Conservation (phyloP, 495 filamentous ascomycete species). For the Penicillium psychrofluorescens region DNA sequence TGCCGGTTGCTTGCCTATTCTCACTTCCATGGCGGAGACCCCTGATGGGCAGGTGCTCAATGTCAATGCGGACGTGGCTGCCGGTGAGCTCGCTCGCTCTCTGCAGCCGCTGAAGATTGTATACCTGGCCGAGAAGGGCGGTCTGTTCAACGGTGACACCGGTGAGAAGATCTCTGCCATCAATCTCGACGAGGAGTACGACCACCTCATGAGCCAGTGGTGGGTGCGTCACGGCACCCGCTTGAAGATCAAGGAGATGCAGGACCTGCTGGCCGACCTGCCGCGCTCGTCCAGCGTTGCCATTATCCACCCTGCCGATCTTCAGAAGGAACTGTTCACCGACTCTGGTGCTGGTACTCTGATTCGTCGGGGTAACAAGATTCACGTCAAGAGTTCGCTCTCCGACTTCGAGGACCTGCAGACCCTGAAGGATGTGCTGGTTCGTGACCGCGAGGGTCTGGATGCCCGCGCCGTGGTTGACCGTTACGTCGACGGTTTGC, state of each 20-base stretch:
- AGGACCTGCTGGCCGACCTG: conserved; percentile 79
- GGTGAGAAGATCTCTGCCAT: conserved; percentile 96
- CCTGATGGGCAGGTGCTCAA: conserved; percentile 91
- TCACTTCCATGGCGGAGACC: conserved; percentile 96
- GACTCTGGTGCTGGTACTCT: conserved; percentile 93
- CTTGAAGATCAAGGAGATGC: conserved; percentile 98
- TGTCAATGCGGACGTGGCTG: conserved; percentile 96
- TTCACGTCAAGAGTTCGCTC: conserved; percentile 65
- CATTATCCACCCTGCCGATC: conserved; percentile 90
- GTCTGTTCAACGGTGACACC: conserved; percentile 86
- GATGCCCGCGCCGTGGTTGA: conserved; percentile 81
- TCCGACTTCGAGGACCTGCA: conserved; percentile 73
- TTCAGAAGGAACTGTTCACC: conserved; percentile 95
- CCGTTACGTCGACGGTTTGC: conserved; percentile 72
- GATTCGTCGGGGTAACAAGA: conserved; percentile 87
- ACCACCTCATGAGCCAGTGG: conserved; percentile 86
- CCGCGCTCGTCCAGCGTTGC: conserved; percentile 92
- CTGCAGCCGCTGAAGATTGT: conserved; percentile 96
- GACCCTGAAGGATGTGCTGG: conserved; percentile 71
- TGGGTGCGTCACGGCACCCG: conserved; percentile 96
- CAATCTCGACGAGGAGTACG: conserved; percentile 96
- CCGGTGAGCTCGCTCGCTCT: conserved; percentile 82
- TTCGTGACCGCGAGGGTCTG: conserved; percentile 78
- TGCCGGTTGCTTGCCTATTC: conserved; percentile 85
- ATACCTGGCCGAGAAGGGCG: conserved; percentile 96